Evolutionary conservation across 2,329 filamentous ascomycete species (phyloP), one percentile per base, ranked within the genome.

Genomic region (Macroventuria anomochaeta): DNA sequence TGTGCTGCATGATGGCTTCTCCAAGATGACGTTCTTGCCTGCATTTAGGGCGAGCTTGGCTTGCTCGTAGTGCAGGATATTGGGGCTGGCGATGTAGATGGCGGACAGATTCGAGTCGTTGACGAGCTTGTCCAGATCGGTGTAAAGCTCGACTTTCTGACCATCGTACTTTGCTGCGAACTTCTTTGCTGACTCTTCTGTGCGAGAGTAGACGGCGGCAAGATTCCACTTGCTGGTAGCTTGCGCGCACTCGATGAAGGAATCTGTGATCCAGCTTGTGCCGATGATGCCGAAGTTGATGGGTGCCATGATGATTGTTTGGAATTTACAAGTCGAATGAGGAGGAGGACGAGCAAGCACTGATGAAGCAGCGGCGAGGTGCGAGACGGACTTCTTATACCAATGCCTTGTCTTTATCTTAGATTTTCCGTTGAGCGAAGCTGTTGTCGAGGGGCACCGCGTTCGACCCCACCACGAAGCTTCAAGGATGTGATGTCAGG

Each of bases 11-110:
- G 77, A 75, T 5, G 79, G 79, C 62, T 81, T 81, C 63, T 81
- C 79, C n/a, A 81, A 66, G 25, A 81, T 73, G 54, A 81, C 78
- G 61, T 81, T 75, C 59, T 81, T 81, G 43, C 75, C 72, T 2
- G 75, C 78, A 4, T 63, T 37, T 28, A 81, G 70, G 31, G 78
- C 67, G 13, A 65, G 61, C 54, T 77, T 78, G 13, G 79, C 76
- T 55, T 81, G 79, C 32, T 64, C 68, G 64, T 76, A 77, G 68
- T 81, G 79, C 34, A 79, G 70, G 33, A 74, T 75, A 67, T 81
- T 81, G 29, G 79, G 79, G 12, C 76, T 79, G 18, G 79, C 79
- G 50, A 81, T 78, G 74, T 81, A 81, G 40, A 81, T 68, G 46
- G 76, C 72, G 34, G 75, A 67, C 52, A 81, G 67, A 38, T 69